Conservation (phyloP, 75 land plant species). For the Larix kaempferi region DNA sequence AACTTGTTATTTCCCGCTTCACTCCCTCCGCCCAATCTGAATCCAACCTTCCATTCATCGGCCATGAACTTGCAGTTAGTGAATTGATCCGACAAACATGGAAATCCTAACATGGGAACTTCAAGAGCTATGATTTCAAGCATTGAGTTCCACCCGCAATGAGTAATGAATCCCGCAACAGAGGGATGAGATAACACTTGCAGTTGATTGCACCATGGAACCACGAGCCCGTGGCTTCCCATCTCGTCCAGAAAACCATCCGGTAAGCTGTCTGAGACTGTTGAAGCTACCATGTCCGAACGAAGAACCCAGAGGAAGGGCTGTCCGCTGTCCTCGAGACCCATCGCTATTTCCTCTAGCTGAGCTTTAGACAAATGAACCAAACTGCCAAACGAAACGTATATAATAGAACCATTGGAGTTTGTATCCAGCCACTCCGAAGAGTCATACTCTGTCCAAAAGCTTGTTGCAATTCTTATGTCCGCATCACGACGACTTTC, state of each 20-base stretch:
- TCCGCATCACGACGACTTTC: not conserved
- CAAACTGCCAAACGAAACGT: slow-evolving; percentile 18
- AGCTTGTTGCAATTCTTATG: not conserved
- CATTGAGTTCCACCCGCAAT: slow-evolving; percentile 15
- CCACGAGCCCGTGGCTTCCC: not conserved
- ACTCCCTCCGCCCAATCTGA: not conserved
- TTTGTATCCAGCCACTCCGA: slow-evolving; percentile 14
- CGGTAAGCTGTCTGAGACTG: not conserved
- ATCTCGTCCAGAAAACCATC: not conserved
- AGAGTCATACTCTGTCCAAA: not conserved
- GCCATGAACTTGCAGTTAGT: slow-evolving; percentile 12
- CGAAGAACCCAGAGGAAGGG: slow-evolving; percentile 2
- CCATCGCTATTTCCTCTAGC: slow-evolving; percentile 7
- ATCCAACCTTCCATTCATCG: slow-evolving; percentile 11
- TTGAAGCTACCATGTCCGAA: not conserved
- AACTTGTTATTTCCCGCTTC: not conserved
- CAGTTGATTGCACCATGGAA: slow-evolving; percentile 1
- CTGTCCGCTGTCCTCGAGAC: not conserved
- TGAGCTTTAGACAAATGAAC: slow-evolving; percentile 7
- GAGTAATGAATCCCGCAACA: slow-evolving; percentile 6
- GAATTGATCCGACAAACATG: not conserved
- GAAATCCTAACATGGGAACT: slow-evolving; percentile 5
- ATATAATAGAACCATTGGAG: not conserved
- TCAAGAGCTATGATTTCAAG: not conserved
- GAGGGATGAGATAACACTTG: slow-evolving; percentile 7